Conservation (phyloP, 2,329 filamentous ascomycete species). For the Fusarium falciforme region DNA sequence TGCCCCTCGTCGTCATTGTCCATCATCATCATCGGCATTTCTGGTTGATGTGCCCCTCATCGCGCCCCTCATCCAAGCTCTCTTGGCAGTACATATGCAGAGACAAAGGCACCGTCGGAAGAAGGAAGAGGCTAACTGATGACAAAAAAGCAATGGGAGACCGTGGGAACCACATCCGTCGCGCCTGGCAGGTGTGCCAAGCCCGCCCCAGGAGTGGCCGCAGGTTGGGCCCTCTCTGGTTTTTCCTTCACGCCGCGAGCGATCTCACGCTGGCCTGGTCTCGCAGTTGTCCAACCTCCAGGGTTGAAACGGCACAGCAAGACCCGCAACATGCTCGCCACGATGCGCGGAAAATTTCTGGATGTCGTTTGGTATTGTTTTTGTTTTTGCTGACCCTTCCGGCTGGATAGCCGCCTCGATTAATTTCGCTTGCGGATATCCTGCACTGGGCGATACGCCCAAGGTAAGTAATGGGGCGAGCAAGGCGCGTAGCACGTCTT, state of each 20-base stretch:
- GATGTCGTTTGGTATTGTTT: not conserved
- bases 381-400: not conserved
- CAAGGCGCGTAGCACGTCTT: slow-evolving; percentile 4
- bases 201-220: slow-evolving; percentile 8
- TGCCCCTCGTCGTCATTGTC: slow-evolving; percentile 27
- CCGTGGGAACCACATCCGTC: slow-evolving; percentile 5
- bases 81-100: slow-evolving; percentile 3
- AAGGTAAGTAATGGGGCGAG: not conserved
- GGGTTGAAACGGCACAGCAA: slow-evolving; percentile 3
- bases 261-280: slow-evolving; percentile 4
- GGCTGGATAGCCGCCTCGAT: slow-evolving; percentile 10
- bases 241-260: slow-evolving; percentile 13
- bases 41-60: slow-evolving; percentile 1
- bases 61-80: slow-evolving; percentile 10
- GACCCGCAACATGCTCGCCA: slow-evolving; percentile 7
- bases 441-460: slow-evolving; percentile 34
- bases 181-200: not conserved
- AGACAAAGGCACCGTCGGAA: slow-evolving; percentile 5
- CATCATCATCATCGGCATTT: slow-evolving; percentile 31
- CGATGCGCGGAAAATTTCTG: slow-evolving; percentile 2
- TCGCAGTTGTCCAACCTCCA: not conserved
- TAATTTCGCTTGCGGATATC: slow-evolving; percentile 4
- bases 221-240: slow-evolving; percentile 10
- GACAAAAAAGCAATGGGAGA: slow-evolving; percentile 15
- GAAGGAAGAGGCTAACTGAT: slow-evolving; percentile 4